Conservation (phyloP, 202 grass and related monocot genomes). For the Alloteropsis angusta region DNA sequence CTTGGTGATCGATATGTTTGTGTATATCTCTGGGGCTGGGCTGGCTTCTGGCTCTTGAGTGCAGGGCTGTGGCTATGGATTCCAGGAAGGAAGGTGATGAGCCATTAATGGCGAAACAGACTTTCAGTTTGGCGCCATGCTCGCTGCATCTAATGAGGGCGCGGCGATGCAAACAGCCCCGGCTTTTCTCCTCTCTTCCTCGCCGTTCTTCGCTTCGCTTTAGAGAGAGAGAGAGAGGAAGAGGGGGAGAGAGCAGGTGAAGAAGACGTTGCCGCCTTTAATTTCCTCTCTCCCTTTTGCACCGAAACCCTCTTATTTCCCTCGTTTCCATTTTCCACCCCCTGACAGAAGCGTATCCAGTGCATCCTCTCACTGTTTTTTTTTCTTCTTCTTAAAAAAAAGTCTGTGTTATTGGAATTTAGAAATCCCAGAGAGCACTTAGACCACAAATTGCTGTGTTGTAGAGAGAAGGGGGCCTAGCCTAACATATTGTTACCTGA, state of each 20-base stretch:
- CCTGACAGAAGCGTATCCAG: not conserved
- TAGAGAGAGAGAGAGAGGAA: constrained; percentile 4
- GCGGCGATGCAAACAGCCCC: constrained; percentile 47
- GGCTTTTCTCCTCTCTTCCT: constrained; percentile 42
- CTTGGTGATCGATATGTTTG: not conserved
- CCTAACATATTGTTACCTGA: too few relatives aligned
- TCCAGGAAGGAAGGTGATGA: constrained; percentile 34
- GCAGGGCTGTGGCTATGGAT: too few relatives aligned
- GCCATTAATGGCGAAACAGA: constrained; percentile 88
- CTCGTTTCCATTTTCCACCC: not conserved
- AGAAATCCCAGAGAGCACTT: not conserved
- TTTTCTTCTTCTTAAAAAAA: too few relatives aligned
- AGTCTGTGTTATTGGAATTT: not conserved
- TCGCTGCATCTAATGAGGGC: constrained; percentile 49
- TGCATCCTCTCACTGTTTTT: not conserved
- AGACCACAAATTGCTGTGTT: too few relatives aligned
- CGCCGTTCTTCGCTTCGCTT: constrained; percentile 29
- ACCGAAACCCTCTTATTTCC: not conserved
- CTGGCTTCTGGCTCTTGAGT: too few relatives aligned
- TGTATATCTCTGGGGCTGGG: not conserved
- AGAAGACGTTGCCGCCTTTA: constrained; percentile 31
- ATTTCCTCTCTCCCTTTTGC: constrained; percentile 25
- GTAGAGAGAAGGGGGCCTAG: too few relatives aligned
- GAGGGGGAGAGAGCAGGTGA: constrained; percentile 25
- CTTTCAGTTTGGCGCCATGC: constrained; percentile 71